Percentiles rank a stretch among this genome's conserved stretches.
Conservation (phyloP, 2,329 filamentous ascomycete genomes). For the Diaporthe batatas region DNA sequence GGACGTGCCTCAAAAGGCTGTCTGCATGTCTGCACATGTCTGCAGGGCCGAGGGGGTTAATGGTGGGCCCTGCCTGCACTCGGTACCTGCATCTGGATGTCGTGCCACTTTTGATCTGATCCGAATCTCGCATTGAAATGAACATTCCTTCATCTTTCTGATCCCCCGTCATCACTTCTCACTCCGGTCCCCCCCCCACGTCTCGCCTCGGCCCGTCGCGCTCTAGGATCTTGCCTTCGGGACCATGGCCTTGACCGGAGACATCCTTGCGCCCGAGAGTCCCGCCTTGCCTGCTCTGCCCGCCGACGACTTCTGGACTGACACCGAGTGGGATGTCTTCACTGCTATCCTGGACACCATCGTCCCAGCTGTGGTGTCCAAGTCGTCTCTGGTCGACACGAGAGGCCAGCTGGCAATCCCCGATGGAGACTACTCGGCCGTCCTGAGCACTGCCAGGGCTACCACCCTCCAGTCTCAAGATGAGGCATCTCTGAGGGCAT, state of each 20-base stretch:
- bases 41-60: not conserved
- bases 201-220: slow-evolving; percentile 25
- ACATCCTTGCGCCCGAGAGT: slow-evolving; percentile 37
- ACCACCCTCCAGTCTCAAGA: slow-evolving; percentile 56
- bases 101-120: slow-evolving; percentile 16
- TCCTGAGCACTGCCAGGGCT: slow-evolving; percentile 56
- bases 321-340: slow-evolving; percentile 67
- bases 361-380: slow-evolving; percentile 69
- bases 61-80: not conserved
- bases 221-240: not conserved
- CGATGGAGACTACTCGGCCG: slow-evolving; percentile 62
- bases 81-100: not conserved
- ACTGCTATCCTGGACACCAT: slow-evolving; percentile 69
- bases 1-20: not conserved
- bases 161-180: not conserved
- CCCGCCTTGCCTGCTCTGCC: slow-evolving; percentile 48
- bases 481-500: slow-evolving; percentile 62
- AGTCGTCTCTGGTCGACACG: slow-evolving; percentile 55
- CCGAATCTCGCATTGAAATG: not conserved
- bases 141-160: not conserved
- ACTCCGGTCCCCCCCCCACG: not conserved
- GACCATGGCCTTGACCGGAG: slow-evolving; percentile 34
- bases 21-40: no score
- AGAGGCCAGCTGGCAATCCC: slow-evolving; percentile 60
- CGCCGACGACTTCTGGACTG: slow-evolving; percentile 56